A percentile compares a stretch with the other conserved stretches of the same genome.
These are phyloP conservation scores for Monosporascus ibericus DNA, from an alignment of 2,329 filamentous ascomycete genomes.

Conservation along the genomic window DNA sequence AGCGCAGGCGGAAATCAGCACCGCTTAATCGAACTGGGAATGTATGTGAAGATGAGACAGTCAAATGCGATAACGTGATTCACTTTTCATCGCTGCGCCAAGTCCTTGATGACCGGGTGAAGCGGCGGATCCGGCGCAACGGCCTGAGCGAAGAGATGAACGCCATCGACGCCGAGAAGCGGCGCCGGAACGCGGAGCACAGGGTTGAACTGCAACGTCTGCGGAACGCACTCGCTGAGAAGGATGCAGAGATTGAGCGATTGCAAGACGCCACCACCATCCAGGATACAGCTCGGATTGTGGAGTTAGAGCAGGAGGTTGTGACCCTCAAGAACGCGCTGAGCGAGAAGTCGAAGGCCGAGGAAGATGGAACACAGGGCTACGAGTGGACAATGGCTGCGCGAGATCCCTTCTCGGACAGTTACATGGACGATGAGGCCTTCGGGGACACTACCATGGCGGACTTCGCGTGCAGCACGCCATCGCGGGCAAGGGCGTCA, in stretches of 20 bases:
- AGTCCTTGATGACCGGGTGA: constrained; percentile 44
- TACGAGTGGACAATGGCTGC: constrained; percentile 48
- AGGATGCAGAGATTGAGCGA: constrained; percentile 48
- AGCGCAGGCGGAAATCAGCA: constrained; percentile 41
- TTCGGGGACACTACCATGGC: constrained; percentile 48
- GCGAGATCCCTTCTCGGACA: constrained; percentile 39
- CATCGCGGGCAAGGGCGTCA: constrained; percentile 34
- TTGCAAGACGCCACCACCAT: constrained; percentile 42
- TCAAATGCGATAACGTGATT: constrained; percentile 29
- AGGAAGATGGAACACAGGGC: constrained; percentile 9
- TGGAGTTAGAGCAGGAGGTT: constrained; percentile 31
- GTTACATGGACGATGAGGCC: constrained; percentile 34
- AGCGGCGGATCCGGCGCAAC: constrained; percentile 50
- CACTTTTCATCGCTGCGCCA: constrained; percentile 46
- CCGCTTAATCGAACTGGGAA: constrained; percentile 21
- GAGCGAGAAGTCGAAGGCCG: constrained; percentile 5
- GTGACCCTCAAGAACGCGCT: constrained; percentile 25
- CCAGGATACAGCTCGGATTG: constrained; percentile 36
- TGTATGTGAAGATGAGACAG: constrained; percentile 2
- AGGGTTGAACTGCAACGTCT: constrained; percentile 44
- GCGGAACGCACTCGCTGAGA: constrained; percentile 39
- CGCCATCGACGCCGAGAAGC: constrained; percentile 41
- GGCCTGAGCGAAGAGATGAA: constrained; percentile 55
- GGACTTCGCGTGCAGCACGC: constrained; percentile 47
- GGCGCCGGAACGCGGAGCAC: constrained; percentile 30